These are phyloP conservation scores for Debaryomyces hansenii DNA, from an alignment of 805 yeast genomes.

Conservation along the genomic window DNA sequence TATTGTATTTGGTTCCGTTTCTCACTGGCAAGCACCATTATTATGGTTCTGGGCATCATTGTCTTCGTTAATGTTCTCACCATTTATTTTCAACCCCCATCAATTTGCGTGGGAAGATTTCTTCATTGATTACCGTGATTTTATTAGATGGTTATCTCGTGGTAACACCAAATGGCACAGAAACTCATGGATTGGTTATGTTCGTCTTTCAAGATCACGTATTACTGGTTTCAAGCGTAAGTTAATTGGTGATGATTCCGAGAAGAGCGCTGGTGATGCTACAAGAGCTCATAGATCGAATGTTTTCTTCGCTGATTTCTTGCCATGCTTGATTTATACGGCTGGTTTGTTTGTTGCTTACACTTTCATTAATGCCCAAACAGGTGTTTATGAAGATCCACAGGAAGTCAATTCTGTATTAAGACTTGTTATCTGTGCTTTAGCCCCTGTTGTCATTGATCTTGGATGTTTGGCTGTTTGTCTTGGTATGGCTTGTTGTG, in stretches of 20 bases:
- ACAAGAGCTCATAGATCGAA: constrained; percentile 79
- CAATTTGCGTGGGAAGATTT: constrained; percentile 96
- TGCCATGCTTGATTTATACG: constrained; percentile 71
- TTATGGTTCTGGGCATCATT: constrained; percentile 97
- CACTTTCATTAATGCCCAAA: constrained; percentile 81
- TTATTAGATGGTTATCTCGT: constrained; percentile 86
- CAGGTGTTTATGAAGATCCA: constrained; percentile 61
- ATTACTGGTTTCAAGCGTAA: constrained; percentile 89
- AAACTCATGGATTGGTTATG: constrained; percentile 86
- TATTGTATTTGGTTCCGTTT: constrained; percentile 69
- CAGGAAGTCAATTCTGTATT: constrained; percentile 64
- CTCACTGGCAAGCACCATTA: constrained; percentile 90
- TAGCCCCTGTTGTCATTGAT: constrained; percentile 90
- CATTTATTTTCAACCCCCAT: constrained; percentile 95
- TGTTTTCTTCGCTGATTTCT: constrained; percentile 74
- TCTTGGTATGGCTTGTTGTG: constrained; percentile 88
- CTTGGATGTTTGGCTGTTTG: constrained; percentile 80
- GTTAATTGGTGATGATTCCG: constrained; percentile 64
- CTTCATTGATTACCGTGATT: constrained; percentile 94
- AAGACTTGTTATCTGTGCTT: constrained; percentile 74
- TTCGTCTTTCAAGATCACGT: constrained; percentile 78
- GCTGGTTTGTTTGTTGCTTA: constrained; percentile 73
- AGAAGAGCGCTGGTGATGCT: constrained; percentile 65
- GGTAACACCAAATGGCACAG: constrained; percentile 89
- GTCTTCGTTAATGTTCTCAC: constrained; percentile 84